phyloP scores from a whole-genome alignment of 768 basidiomycete genomes.

The Hygrocybe punicea region DNA sequence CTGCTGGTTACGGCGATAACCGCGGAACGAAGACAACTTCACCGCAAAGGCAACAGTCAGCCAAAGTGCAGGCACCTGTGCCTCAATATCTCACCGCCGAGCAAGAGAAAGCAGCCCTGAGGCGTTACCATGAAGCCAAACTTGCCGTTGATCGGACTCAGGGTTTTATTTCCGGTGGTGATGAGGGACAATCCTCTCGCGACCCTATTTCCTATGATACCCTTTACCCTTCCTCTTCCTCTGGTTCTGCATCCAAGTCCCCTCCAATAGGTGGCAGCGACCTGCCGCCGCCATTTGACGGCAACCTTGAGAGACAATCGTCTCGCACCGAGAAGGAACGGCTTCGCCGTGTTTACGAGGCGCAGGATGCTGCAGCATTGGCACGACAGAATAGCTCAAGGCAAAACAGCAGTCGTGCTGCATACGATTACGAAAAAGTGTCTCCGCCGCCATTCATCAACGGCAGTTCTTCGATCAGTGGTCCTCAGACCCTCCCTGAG shows the following conservation, averaged over 20 bases:
- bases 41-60: constrained; percentile 18
- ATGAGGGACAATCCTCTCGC: constrained; percentile 13
- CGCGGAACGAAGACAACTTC: constrained; percentile 13
- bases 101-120: constrained; percentile 71
- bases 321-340: constrained; percentile 66
- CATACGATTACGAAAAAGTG: constrained; percentile 18
- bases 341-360: constrained; percentile 60
- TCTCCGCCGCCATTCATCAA: constrained; percentile 24
- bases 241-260: constrained; percentile 25
- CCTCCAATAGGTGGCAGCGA: constrained; percentile 33
- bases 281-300: constrained; percentile 55
- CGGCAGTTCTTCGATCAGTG: constrained; percentile 21
- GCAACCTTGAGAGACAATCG: constrained; percentile 30
- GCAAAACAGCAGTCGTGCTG: constrained; percentile 23
- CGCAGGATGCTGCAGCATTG: constrained; percentile 52
- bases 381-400: constrained; percentile 21
- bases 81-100: constrained; percentile 62
- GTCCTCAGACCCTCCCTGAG: constrained; percentile 39
- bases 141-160: constrained; percentile 65
- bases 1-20: constrained; percentile 4
- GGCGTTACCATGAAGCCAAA: constrained; percentile 67
- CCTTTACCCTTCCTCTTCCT: constrained; percentile 44
- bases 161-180: constrained; percentile 26
- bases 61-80: constrained; percentile 16
- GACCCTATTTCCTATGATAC: constrained; percentile 61